phyloP scores from a whole-genome alignment of 2,329 filamentous ascomycete species.

The Xylaria sp. region DNA sequence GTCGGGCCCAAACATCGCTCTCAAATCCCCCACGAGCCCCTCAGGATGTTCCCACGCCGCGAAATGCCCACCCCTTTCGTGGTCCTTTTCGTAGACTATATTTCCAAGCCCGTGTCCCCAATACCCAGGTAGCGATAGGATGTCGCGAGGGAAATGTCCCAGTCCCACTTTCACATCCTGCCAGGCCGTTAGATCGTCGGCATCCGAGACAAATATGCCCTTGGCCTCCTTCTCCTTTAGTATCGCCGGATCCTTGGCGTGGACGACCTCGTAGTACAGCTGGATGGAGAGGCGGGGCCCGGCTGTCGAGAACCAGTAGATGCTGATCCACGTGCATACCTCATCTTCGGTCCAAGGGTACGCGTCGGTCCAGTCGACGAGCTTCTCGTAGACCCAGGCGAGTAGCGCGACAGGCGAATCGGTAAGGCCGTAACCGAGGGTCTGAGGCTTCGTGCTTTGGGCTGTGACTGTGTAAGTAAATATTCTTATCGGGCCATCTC shows the following conservation, averaged over 20 bases:
- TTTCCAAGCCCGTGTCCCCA: constrained; percentile 62
- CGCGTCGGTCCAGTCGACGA: constrained; percentile 77
- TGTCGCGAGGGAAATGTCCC: constrained; percentile 61
- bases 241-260: constrained; percentile 67
- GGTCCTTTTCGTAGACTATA: constrained; percentile 59
- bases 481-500: too few species aligned
- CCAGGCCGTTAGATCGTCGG: constrained; percentile 25
- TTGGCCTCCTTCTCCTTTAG: constrained; percentile 49
- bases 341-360: constrained; percentile 81
- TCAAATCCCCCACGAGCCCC: constrained; percentile 56
- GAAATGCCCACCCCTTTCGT: constrained; percentile 59
- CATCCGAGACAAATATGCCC: constrained; percentile 9
- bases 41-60: constrained; percentile 61
- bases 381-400: constrained; percentile 83
- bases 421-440: constrained; percentile 72
- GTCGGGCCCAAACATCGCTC: constrained; percentile 58
- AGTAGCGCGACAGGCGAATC: constrained; percentile 77
- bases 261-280: constrained; percentile 76
- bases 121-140: constrained; percentile 57
- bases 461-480: constrained; percentile 44
- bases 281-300: constrained; percentile 70
- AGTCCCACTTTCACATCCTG: constrained; percentile 59
- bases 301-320: constrained; percentile 76
- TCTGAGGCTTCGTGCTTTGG: constrained; percentile 76
- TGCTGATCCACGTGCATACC: constrained; percentile 76